A percentile compares a stretch with the other conserved stretches of the same genome.
Evolutionary conservation across 2,329 filamentous ascomycete genomes (phyloP).

Genomic region (Polytolypa hystricis): DNA sequence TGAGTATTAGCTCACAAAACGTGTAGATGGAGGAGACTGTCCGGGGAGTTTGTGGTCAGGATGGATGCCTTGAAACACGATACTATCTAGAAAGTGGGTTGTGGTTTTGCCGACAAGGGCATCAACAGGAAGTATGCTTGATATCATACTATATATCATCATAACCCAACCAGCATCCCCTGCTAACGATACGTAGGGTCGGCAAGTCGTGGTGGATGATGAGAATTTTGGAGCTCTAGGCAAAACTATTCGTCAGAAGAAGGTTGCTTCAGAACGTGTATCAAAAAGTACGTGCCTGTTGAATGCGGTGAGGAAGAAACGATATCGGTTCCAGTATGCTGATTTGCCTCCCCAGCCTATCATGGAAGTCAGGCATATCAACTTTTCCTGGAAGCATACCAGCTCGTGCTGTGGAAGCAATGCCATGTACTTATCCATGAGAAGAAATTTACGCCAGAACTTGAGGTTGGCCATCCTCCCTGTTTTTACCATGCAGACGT

Average conservation of each 20-base stretch:
- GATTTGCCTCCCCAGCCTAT: constrained; percentile 40
- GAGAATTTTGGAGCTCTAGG: constrained; percentile 57
- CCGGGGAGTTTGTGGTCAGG: constrained; percentile 42
- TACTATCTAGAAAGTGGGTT: constrained; percentile 67
- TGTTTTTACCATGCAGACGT: not conserved
- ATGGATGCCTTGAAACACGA: constrained; percentile 58
- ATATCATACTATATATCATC: not conserved
- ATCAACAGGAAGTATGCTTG: constrained; percentile 57
- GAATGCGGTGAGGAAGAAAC: no score
- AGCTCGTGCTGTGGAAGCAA: constrained; percentile 76
- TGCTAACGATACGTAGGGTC: constrained; percentile 19
- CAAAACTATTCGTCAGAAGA: constrained; percentile 45
- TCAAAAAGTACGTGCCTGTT: constrained; percentile 32
- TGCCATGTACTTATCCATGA: constrained; percentile 58
- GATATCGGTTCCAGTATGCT: constrained; percentile 5
- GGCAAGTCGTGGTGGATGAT: constrained; percentile 47
- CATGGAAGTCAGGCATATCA: constrained; percentile 58
- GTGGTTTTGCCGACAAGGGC: constrained; percentile 69
- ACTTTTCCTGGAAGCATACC: constrained; percentile 73
- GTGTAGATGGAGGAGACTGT: constrained; percentile 37
- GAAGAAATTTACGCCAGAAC: constrained; percentile 56
- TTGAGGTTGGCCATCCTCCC: constrained; percentile 52
- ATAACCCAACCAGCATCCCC: not conserved
- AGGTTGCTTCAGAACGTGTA: constrained; percentile 44
- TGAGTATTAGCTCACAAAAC: no score